Conservation (phyloP, 371 early-diverging fungal genomes). For the Haplosporangium sp. region DNA sequence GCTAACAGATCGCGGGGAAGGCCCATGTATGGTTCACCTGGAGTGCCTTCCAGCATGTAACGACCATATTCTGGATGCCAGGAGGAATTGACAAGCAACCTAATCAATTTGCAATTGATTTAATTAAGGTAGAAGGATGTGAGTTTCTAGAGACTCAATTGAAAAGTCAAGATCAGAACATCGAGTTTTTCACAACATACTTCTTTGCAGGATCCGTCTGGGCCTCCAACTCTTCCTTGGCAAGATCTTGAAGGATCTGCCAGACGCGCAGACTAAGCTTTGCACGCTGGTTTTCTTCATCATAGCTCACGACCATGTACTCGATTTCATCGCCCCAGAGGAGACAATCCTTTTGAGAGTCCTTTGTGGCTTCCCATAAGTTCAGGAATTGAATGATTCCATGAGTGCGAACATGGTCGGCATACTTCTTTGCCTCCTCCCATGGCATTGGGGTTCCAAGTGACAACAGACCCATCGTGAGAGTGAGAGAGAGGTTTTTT, state of each 20-base stretch:
- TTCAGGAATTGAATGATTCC: slow-evolving; percentile 95
- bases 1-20: slow-evolving; percentile 82
- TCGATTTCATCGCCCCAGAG: slow-evolving; percentile 99
- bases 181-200: slow-evolving; percentile 10
- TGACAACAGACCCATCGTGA: slow-evolving; percentile 92
- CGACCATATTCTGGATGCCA: slow-evolving; percentile 98
- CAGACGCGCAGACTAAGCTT: slow-evolving; percentile 86
- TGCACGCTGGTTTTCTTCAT: slow-evolving; percentile 78
- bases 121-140: background rate
- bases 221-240: slow-evolving; percentile 78
- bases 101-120: slow-evolving; percentile 1
- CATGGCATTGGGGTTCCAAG: slow-evolving; percentile 96
- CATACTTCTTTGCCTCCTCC: slow-evolving; percentile 88
- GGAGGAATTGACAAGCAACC: slow-evolving; percentile 62
- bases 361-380: slow-evolving; percentile 86
- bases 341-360: slow-evolving; percentile 78
- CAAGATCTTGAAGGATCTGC: slow-evolving; percentile 84
- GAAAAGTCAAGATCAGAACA: background rate
- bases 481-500: too few species aligned
- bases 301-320: slow-evolving; percentile 89
- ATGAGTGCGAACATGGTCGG: slow-evolving; percentile 90
- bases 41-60: slow-evolving; percentile 97
- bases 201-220: slow-evolving; percentile 52
- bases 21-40: slow-evolving; percentile 92
- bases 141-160: background rate